Percentiles rank a stretch among this genome's conserved stretches.
Evolutionary conservation across 2,329 filamentous ascomycete genomes (phyloP).

Genomic region (Cytospora mali): DNA sequence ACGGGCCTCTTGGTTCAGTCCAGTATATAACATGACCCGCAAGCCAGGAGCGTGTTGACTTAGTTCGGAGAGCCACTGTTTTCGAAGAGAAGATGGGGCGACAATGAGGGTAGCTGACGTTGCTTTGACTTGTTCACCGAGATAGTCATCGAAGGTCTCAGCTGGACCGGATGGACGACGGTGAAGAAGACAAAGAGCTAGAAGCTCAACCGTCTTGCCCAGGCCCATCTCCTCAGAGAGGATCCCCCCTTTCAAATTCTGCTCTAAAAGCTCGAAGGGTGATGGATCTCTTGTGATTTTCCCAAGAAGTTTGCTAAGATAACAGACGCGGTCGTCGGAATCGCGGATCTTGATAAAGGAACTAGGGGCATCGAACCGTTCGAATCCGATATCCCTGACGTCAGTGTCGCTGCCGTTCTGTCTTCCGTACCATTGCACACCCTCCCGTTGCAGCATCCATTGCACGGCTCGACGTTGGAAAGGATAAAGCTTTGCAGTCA

Average conservation of each 20-base stretch:
- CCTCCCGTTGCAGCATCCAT: constrained; percentile 72
- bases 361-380: constrained; percentile 36
- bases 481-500: constrained; percentile 62
- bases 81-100: constrained; percentile 56
- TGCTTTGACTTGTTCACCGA: constrained; percentile 47
- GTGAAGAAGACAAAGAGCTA: constrained; percentile 70
- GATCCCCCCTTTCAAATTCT: constrained; percentile 62
- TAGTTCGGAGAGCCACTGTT: constrained; percentile 66
- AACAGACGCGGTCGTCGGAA: constrained; percentile 42
- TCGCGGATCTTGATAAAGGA: constrained; percentile 52
- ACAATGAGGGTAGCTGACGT: constrained; percentile 65
- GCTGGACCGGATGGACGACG: constrained; percentile 39
- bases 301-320: constrained; percentile 63
- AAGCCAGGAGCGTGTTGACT: constrained; percentile 59
- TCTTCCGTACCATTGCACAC: constrained; percentile 50
- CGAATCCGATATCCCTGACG: constrained; percentile 34
- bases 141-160: constrained; percentile 42
- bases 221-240: constrained; percentile 83
- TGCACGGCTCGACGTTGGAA: constrained; percentile 72
- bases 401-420: constrained; percentile 26
- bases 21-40: constrained; percentile 59
- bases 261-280: constrained; percentile 44
- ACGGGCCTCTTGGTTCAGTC: constrained; percentile 41
- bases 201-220: constrained; percentile 77
- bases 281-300: constrained; percentile 54